Evolutionary conservation across 331 rosid genomes (phyloP).

Genomic region (Quercus phellos): DNA sequence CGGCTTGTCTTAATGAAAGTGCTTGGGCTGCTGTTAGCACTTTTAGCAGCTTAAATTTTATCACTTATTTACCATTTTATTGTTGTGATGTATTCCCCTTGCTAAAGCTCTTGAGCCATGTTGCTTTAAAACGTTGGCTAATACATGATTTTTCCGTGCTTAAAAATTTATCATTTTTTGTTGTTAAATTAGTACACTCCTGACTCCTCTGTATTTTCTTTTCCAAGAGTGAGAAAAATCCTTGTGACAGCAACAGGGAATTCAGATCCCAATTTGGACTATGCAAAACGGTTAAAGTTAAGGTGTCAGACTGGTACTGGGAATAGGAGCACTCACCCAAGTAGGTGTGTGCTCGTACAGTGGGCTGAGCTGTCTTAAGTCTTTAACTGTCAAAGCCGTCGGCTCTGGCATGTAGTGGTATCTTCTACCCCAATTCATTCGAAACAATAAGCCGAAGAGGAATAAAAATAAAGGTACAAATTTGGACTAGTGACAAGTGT

Average conservation of each 20-base stretch:
- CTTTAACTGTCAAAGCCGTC: background rate
- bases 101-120: background rate
- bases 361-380: background rate
- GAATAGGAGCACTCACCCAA: background rate
- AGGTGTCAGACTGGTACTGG: background rate
- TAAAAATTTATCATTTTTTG: no score
- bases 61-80: background rate
- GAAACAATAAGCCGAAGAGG: no score
- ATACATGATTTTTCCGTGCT: no score
- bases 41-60: background rate
- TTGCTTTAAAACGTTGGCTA: background rate
- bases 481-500: no score
- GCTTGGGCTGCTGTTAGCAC: conserved; percentile 47
- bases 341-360: no score
- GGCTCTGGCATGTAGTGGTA: background rate
- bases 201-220: no score
- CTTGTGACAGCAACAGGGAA: background rate
- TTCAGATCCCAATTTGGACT: background rate
- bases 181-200: no score
- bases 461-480: no score
- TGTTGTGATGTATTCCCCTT: no score
- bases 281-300: background rate
- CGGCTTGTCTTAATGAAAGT: conserved; percentile 49
- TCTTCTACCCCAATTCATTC: background rate
- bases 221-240: background rate